phyloP scores from a whole-genome alignment of 1,284 basidiomycete genomes.

The Trichosporon ovoides region DNA sequence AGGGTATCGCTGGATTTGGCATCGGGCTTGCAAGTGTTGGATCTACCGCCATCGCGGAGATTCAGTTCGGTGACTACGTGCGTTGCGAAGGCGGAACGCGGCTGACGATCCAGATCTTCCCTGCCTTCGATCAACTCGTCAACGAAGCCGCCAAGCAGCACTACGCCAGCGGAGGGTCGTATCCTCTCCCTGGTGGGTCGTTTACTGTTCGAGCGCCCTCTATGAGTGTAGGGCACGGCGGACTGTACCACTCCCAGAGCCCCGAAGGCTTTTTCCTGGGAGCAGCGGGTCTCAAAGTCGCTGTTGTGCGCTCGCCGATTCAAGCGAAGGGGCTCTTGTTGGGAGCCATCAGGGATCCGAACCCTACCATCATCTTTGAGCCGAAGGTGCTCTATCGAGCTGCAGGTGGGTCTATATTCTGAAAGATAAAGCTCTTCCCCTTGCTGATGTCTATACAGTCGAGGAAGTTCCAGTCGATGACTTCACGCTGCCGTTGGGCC shows the following conservation, averaged over 20 bases:
- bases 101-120: constrained; percentile 59
- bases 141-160: constrained; percentile 93
- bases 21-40: constrained; percentile 90
- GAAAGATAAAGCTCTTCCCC: neutral
- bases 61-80: constrained; percentile 57
- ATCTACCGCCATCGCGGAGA: constrained; percentile 89
- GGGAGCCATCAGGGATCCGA: constrained; percentile 79
- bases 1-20: constrained; percentile 91
- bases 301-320: constrained; percentile 85
- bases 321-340: constrained; percentile 90
- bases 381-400: constrained; percentile 58
- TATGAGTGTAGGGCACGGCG: constrained; percentile 89
- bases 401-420: neutral
- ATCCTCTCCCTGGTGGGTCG: constrained; percentile 60
- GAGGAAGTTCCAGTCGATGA: constrained; percentile 90
- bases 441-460: constrained; percentile 51
- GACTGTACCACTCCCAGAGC: constrained; percentile 87
- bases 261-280: constrained; percentile 92
- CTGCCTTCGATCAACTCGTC: constrained; percentile 90
- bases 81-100: constrained; percentile 1
- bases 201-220: constrained; percentile 82
- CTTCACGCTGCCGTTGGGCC: constrained; percentile 70
- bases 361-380: constrained; percentile 91
- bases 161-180: constrained; percentile 81
- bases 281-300: constrained; percentile 83